These are phyloP conservation scores for Isoetes taiwanensis DNA, from an alignment of 75 land plant genomes.

Conservation along the genomic window DNA sequence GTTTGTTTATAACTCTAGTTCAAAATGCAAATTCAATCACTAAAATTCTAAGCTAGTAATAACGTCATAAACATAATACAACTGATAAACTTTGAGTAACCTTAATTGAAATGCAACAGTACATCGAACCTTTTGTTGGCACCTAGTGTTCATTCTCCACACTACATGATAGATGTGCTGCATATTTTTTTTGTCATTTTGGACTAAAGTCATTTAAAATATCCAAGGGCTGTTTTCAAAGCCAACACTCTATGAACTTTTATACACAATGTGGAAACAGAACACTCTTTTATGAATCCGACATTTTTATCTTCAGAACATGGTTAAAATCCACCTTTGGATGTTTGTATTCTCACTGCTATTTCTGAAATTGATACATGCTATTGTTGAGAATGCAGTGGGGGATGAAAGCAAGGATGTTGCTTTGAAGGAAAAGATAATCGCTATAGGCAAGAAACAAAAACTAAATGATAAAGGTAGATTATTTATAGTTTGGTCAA, in stretches of 20 bases:
- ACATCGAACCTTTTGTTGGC: no score
- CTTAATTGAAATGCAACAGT: no score
- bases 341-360: not conserved
- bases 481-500: no score
- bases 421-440: conserved; percentile 8
- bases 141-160: no score
- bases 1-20: not conserved
- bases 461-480: conserved; percentile 12
- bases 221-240: not conserved
- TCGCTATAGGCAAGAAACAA: not conserved
- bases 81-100: not conserved
- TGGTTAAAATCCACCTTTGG: not conserved
- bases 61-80: not conserved
- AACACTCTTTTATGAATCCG: not conserved
- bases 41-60: no score
- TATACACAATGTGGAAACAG: not conserved
- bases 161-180: no score
- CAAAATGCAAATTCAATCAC: not conserved
- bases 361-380: not conserved
- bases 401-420: conserved; percentile 22
- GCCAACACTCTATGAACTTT: not conserved
- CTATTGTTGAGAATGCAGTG: conserved; percentile 18
- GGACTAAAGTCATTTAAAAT: no score
- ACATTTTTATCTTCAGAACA: not conserved
- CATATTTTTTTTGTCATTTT: no score